Evolutionary conservation across 192 early-diverging fungal genomes (phyloP).

Genomic region (Gaertneriomyces semiglobifer): DNA sequence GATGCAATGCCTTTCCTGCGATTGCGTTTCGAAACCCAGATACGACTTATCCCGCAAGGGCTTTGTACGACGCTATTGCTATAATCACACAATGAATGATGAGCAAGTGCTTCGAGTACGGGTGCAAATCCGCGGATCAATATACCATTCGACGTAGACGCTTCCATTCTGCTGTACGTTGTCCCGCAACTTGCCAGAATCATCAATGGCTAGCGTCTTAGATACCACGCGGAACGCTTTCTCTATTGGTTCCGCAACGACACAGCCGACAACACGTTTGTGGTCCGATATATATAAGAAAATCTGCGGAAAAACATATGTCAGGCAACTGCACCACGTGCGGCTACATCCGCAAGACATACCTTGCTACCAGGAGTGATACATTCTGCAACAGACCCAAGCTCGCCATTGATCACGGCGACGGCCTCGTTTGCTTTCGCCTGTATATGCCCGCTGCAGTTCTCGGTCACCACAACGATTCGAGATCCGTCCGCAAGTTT

Average conservation of each 20-base stretch:
- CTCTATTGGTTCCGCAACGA: constrained; percentile 43
- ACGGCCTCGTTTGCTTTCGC: constrained; percentile 9
- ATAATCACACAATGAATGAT: background rate
- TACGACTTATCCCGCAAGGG: constrained; percentile 50
- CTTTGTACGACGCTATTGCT: constrained; percentile 20
- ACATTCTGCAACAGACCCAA: constrained; percentile 9
- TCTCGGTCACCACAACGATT: constrained; percentile 8
- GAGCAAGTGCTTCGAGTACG: background rate
- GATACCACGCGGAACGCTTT: background rate
- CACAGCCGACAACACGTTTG: constrained; percentile 41
- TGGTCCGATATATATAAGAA: constrained; percentile 37
- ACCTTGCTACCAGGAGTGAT: constrained; percentile 7
- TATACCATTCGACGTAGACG: background rate
- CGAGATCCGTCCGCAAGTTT: constrained; percentile 12
- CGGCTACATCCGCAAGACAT: background rate
- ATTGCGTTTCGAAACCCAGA: constrained; percentile 49
- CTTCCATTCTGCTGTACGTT: constrained; percentile 5
- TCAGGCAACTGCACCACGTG: background rate
- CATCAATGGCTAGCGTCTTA: background rate
- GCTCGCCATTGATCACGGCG: constrained; percentile 15
- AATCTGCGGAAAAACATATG: constrained; percentile 18
- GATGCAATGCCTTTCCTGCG: constrained; percentile 43
- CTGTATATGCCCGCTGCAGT: background rate
- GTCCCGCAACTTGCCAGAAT: background rate
- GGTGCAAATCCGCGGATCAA: background rate